Conservation (phyloP, 768 basidiomycete species). For the Kwoniella botswanensis region DNA sequence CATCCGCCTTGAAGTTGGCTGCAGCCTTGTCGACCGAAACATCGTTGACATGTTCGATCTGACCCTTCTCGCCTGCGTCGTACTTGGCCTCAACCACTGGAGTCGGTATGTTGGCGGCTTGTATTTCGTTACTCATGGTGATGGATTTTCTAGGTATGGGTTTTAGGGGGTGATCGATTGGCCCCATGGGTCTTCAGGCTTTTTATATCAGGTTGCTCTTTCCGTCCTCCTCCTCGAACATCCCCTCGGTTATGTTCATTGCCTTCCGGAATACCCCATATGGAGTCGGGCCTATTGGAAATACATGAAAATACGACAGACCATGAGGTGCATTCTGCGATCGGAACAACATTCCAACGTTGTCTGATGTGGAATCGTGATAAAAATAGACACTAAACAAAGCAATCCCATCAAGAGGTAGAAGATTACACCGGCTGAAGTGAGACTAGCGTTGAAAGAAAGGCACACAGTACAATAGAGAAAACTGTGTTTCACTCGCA, state of each 20-base stretch:
- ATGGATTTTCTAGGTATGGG: background rate
- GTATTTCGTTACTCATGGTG: background rate
- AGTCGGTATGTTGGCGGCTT: background rate
- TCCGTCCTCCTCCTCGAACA: background rate
- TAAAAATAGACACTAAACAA: background rate
- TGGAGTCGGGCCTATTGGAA: background rate
- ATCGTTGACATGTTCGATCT: slow-evolving; percentile 12
- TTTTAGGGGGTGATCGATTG: background rate
- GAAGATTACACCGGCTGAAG: background rate
- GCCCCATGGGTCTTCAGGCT: background rate
- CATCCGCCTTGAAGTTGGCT: slow-evolving; percentile 32
- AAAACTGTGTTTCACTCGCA: too few relatives aligned
- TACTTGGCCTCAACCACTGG: background rate
- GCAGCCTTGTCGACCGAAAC: background rate
- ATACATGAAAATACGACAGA: background rate
- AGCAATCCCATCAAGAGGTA: background rate
- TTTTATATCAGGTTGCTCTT: background rate
- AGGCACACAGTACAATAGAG: background rate
- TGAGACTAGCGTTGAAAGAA: background rate
- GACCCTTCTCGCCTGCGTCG: slow-evolving; percentile 5
- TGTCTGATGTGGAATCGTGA: background rate
- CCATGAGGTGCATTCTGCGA: background rate
- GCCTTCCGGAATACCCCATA: background rate
- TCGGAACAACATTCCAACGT: background rate
- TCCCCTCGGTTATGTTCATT: background rate